Percentiles rank a stretch among this genome's conserved stretches.
Conservation (phyloP, 2,329 filamentous ascomycete species). For the Cryphonectria japonica region DNA sequence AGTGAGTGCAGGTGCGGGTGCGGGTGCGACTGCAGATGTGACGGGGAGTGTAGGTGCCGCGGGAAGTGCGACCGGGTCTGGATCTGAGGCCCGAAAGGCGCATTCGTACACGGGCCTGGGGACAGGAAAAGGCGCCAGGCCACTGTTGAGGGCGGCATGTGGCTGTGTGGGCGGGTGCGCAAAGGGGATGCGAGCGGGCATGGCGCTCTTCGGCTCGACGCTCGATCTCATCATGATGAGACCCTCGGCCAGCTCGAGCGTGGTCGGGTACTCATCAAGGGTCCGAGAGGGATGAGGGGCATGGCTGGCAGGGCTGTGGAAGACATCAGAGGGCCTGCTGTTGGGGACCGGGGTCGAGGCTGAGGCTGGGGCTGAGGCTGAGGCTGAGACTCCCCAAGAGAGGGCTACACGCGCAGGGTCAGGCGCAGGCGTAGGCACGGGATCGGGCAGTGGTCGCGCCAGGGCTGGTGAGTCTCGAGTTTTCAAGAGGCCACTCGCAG, state of each 20-base stretch:
- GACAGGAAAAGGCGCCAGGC: slow-evolving; percentile 5
- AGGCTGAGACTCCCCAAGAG: background rate
- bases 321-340: background rate
- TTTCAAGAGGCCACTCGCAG: background rate
- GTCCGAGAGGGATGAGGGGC: slow-evolving; percentile 6
- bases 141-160: background rate
- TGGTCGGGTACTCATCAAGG: slow-evolving; percentile 10
- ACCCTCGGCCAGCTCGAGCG: slow-evolving; percentile 24
- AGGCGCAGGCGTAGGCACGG: background rate
- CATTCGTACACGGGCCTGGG: background rate
- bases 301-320: background rate
- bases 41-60: background rate
- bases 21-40: background rate
- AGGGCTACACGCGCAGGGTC: background rate
- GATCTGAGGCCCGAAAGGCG: background rate
- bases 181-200: slow-evolving; percentile 21
- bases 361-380: slow-evolving; percentile 1
- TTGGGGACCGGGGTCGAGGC: slow-evolving; percentile 7
- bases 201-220: slow-evolving; percentile 22
- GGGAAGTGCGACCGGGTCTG: background rate
- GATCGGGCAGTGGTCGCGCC: background rate
- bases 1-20: background rate
- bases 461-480: background rate
- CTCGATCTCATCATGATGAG: slow-evolving; percentile 29
- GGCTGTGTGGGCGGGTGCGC: slow-evolving; percentile 12